Base-by-base conservation (phyloP, 176 grass and related monocot species). In the Phyllostachys edulis region DNA sequence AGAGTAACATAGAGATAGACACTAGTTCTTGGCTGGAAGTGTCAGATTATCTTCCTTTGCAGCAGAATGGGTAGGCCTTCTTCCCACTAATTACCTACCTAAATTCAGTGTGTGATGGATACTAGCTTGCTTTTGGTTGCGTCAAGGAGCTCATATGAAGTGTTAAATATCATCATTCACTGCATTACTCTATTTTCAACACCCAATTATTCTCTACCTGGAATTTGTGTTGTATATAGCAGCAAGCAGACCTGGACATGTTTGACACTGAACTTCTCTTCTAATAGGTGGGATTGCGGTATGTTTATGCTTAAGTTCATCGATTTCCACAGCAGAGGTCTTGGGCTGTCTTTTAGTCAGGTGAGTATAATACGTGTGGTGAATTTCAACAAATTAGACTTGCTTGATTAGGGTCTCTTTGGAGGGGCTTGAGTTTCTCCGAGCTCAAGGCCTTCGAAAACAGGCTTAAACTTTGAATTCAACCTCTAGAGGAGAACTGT, bases 261-360 rank as follows among this genome's bases (percentile, higher is more conserved):
- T 63, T 77, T 90, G 66, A 86, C 67, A 6, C 1, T 39, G 47
- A 49, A 9, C 37, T 85, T 82, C 60, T 78, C 29, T 67, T 60
- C 61, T 86, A 78, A 86, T 56, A 95, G 93, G 80, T 95, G 83
- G 88, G 93, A 95, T 76, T 95, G 93, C 79, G 90, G 93, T 56
- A 97, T 97, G 91, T 97, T 94, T 84, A 97, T 94, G 94, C 87
- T 97, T 45, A 97, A 97, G 77, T 92, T 90, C 79, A 92, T 89
- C 24, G 94, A 97, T 75, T 94, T 90, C 87, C 79, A 82, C 61
- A 97, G 89, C 78, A 90, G 89, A 89, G 91, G 87, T 86, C 38
- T 92, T 18, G n/a, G 50, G 9, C 79, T 84, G 56, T 88, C 8
- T 86, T 95, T 95, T 63, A 36, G 70, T 79, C 90, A 95, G 93